Base-by-base conservation (phyloP, 2,329 filamentous ascomycete genomes). In the Domatiomyces catenatus region DNA sequence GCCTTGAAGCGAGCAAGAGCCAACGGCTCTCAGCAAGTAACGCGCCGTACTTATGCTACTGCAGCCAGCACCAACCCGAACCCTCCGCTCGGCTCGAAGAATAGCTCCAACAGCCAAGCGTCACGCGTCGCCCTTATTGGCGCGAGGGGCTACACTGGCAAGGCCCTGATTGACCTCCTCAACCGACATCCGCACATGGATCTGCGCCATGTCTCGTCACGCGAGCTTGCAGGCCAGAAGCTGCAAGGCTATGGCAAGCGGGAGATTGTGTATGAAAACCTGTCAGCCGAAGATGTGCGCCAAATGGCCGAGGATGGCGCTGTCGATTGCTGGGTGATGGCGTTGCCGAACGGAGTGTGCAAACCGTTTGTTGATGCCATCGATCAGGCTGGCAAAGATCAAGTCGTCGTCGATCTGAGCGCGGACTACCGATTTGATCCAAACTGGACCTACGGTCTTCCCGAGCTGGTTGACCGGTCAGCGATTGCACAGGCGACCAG, bases 241-340 rank as follows among this genome's bases (percentile, higher is more conserved):
- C 78, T 96, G 18, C 74, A 90, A 67, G 89, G 88, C 26, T 98
- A 98, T 67, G 80, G 79, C 62, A 96, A 95, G 77, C 80, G 84
- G 56, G 81, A 93, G 54, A 86, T 98, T 59, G 86, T 80, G 56
- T 98, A 98, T 68, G 87, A 94, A 68, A 94, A 88, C 66, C 74
- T 96, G 44, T 81, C 78, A 50, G 79, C 87, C 5, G 90, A 96
- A 58, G 90, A 96, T 59, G 82, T 94, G 10, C 80, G 81, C 56
- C 76, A 81, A 52, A 86, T 96, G 78, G 86, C 92, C 55, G 81
- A 84, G 64, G 80, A 83, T 28, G 84, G 85, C 48, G 79, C 89
- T 61, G 81, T 96, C 47, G 90, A 96, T 71, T 92, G 86, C 70
- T 96, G 89, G 89, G 86, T 96, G 44, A 92, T 96, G 86, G 92